Evolutionary conservation across 2,329 filamentous ascomycete species (phyloP), one percentile per base, ranked within the genome.

Genomic region (Ophiostoma novo-ulmi): DNA sequence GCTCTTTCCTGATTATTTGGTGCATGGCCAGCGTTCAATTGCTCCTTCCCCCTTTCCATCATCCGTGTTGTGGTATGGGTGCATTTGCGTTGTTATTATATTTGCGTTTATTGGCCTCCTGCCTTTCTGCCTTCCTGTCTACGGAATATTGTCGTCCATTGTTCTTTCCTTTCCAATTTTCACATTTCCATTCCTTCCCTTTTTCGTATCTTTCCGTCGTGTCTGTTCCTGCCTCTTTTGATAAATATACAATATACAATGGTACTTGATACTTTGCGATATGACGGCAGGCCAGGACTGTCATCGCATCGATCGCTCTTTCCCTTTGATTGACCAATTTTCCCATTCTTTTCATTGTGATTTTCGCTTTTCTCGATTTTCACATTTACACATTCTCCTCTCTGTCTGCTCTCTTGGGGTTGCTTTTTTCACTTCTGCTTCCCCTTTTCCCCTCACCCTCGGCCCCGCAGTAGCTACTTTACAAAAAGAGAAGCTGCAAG

Each of bases 401-500:
- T 52, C 35, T 11, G n/a, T 31, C 58, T 65, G 3, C 31, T 63
- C 20, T 70, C 55, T 55, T 52, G 38, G 38, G 38, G 38, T 39
- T 39, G 38, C 6, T 66, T n/a, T 8, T 70, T 38, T 68, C 17
- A 36, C 36, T 3, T 41, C 38, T 66, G 17, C 61, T 63, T 64
- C 39, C 70, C 61, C 52, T 58, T 58, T 58, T 39, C 44, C 44
- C 48, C 52, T 68, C 61, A 64, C 17, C 55, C 41, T 67, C 67
- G 67, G 70, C 38, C 61, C 58, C 70, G 67, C 66, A 68, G 63
- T 17, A 70, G 31, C 70, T 69, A 55, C 36, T 70, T n/a, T 35
- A 52, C 39, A 38, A 65, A 72, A 70, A 55, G 26, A 66, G 61
- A 65, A 66, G 69, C 69, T 70, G 69, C 69, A 67, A 55, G 39